Base-by-base conservation (phyloP, 202 grass and related monocot genomes). In the Bolboschoenoplectus hybrid region DNA sequence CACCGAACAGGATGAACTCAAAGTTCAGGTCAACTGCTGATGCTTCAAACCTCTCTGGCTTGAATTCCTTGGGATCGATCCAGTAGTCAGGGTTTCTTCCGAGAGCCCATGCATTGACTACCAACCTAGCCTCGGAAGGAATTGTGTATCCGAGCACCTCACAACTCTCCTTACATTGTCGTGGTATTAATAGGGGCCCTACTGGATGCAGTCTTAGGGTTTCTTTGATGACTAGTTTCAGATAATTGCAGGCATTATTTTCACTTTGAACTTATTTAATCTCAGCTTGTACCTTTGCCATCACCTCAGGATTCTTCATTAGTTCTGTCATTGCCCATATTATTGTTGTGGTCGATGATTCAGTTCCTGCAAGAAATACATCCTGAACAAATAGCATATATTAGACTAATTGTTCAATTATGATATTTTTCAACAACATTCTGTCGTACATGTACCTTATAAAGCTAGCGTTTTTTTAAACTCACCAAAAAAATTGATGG, bases 261-360 rank as follows among this genome's bases (percentile, higher is more conserved):
- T 66, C 34, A 26, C 2, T 66, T 36, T 35, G 32, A 66, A 66
- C 8, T 38, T 66, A 32, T 38, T 7, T 66, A 38, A 66, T 12
- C 63, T 66, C 63, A 5, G 63, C 63, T 66, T 66, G 63, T 66
- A 66, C 2, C 63, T 66, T 66, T 36, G 63, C 9, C 63, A 66
- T 66, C 12, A 36, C 10, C 1, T 66, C 63, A 12, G 63, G 63
- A 2, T 36, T 66, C 63, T 66, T 66, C 1, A 13, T 38, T 66
- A 66, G 63, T 66, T 66, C 63, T 1, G 63, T 38, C 63, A 66
- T 66, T 12, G 63, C 63, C 63, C 63, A 66, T 66, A 7, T 66
- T 38, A 66, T 38, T 38, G 63, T 38, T 12, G 32, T 4, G 7
- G 63, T 9, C 5, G 63, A 66, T 38, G 63, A 12, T 7, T 66